Base-by-base conservation (phyloP, 345 rosid species). In the Microthlaspi erraticum region DNA sequence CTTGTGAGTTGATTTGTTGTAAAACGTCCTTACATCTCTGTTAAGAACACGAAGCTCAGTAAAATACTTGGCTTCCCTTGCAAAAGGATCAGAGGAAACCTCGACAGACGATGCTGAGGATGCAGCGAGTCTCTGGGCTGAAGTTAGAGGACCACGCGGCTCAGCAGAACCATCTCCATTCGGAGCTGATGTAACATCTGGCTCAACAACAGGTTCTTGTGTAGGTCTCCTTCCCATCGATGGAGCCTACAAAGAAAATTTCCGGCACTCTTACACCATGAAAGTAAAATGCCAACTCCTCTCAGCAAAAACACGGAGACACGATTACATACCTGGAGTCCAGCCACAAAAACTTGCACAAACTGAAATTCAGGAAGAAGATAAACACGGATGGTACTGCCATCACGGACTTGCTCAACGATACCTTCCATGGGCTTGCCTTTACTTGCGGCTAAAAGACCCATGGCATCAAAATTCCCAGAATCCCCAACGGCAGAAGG, bases 331-430 rank as follows among this genome's bases (percentile, higher is more conserved):
- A 92, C 99, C 98, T 95, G 98, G 60, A 90, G 80, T 78, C 99
- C 99, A 2, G 99, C 99, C 73, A 95, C 90, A 77, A 87, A 88
- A 13, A 95, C 99, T 81, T 88, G 97, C 60, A 95, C 98, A 74
- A 86, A 95, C 82, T 90, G 96, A 78, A 92, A 90, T 26, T 87
- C 94, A 29, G 99, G 99, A 77, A 95, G 98, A 87, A 95, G 84
- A 81, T 92, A 83, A 50, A 92, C 96, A 32, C 96, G 87, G 26
- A 93, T 72, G 33, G 91, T 87, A 67, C 97, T 93, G 52, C 98
- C 98, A 86, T 93, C 97, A 49, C 96, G 96, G 68, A 88, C 92
- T 77, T 93, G 97, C 88, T 93, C 98, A 39, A 93, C 98, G 74
- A 93, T 82, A 69, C 88, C 86, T 82, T 93, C 75, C 96, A 93